Conservation (phyloP, 495 filamentous ascomycete species). For the Aeminium ludgeri region DNA sequence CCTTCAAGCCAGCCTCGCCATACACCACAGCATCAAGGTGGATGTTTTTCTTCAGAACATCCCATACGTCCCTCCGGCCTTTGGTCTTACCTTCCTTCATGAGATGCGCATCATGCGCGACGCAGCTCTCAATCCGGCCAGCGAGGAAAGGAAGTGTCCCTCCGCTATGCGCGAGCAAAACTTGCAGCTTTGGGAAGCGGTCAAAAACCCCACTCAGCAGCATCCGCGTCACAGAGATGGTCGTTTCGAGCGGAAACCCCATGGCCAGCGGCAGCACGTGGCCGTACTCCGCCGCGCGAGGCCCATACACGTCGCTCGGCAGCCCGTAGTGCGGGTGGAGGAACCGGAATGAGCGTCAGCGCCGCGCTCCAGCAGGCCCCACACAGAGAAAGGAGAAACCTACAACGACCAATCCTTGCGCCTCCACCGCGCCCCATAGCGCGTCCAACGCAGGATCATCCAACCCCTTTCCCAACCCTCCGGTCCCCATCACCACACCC, state of each 20-base stretch:
- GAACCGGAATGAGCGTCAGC: slow-evolving; percentile 30
- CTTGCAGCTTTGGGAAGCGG: slow-evolving; percentile 45
- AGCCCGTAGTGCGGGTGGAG: slow-evolving; percentile 91
- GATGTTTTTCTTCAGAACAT: slow-evolving; percentile 69
- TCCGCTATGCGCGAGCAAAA: slow-evolving; percentile 76
- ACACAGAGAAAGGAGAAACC: not conserved
- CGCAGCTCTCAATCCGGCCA: slow-evolving; percentile 74
- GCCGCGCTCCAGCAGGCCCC: not conserved
- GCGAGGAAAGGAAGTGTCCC: slow-evolving; percentile 82
- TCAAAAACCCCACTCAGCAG: slow-evolving; percentile 73
- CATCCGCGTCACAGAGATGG: slow-evolving; percentile 81
- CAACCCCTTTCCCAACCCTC: slow-evolving; percentile 62
- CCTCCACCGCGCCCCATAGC: slow-evolving; percentile 52
- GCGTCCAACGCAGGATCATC: slow-evolving; percentile 60
- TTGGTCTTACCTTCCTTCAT: slow-evolving; percentile 33
- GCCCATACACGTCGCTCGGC: slow-evolving; percentile 60
- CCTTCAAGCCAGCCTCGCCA: slow-evolving; percentile 52
- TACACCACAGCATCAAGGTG: slow-evolving; percentile 86
- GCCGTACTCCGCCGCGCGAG: slow-evolving; percentile 53
- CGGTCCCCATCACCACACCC: slow-evolving; percentile 77
- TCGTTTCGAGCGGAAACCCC: slow-evolving; percentile 88
- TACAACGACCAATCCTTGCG: slow-evolving; percentile 38
- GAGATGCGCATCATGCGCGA: slow-evolving; percentile 62
- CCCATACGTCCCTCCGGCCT: slow-evolving; percentile 49
- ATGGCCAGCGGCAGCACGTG: slow-evolving; percentile 76